phyloP scores from a whole-genome alignment of 371 early-diverging fungal genomes.

The Syncephalastrum racemosum region DNA sequence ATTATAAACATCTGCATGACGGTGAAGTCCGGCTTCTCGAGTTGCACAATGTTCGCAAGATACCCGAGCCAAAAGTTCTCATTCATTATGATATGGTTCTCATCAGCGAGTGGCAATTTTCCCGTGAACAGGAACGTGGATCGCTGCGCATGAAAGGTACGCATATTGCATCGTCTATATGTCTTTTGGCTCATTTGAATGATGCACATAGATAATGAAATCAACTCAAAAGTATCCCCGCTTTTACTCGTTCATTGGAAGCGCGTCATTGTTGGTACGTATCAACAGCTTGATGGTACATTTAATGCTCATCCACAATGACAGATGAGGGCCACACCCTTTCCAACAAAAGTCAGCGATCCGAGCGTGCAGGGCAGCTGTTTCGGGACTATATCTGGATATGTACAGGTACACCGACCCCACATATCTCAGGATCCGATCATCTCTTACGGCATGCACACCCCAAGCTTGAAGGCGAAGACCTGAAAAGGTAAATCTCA shows the following conservation, averaged over 20 bases:
- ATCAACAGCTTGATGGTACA: not conserved
- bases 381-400: slow-evolving; percentile 73
- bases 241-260: slow-evolving; percentile 72
- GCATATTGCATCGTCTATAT: not conserved
- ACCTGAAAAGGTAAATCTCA: not conserved
- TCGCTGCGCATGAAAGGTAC: slow-evolving; percentile 16
- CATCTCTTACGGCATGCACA: slow-evolving; percentile 1
- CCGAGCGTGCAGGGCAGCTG: slow-evolving; percentile 55
- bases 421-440: slow-evolving; percentile 52
- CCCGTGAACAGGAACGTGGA: slow-evolving; percentile 45
- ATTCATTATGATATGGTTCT: slow-evolving; percentile 63
- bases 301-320: not conserved
- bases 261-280: slow-evolving; percentile 75
- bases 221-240: slow-evolving; percentile 45
- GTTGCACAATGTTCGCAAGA: slow-evolving; percentile 39
- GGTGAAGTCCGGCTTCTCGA: slow-evolving; percentile 46
- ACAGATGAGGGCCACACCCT: slow-evolving; percentile 37
- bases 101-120: slow-evolving; percentile 63
- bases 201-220: not conserved
- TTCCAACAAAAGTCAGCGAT: slow-evolving; percentile 27
- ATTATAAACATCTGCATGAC: slow-evolving; percentile 65
- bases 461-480: slow-evolving; percentile 10
- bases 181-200: too few relatives aligned
- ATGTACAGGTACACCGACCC: slow-evolving; percentile 72
- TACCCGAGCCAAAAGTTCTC: slow-evolving; percentile 52